Evolutionary conservation across 495 filamentous ascomycete genomes (phyloP).

Genomic region (Neurospora sp.): DNA sequence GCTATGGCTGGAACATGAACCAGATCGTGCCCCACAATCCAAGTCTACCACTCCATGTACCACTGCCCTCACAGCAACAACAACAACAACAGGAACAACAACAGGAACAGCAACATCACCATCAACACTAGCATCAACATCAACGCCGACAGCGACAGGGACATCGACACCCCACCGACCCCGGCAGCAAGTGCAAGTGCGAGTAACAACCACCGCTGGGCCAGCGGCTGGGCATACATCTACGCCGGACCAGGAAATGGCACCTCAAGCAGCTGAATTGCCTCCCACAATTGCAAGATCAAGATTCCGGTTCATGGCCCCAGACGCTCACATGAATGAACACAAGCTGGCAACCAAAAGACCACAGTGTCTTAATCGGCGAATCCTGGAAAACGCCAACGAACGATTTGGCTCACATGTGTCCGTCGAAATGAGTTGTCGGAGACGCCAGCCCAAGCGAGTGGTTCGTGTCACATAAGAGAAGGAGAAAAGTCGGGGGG

Average conservation of each 20-base stretch:
- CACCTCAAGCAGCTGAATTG: not conserved
- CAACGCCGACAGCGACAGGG: not conserved
- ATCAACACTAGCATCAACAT: not conserved
- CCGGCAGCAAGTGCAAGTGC: not conserved
- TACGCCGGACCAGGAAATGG: not conserved
- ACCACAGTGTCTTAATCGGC: not conserved
- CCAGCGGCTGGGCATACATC: not conserved
- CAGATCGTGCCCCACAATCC: not conserved
- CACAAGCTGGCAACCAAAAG: not conserved
- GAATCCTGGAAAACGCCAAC: not conserved
- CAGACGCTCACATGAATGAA: not conserved
- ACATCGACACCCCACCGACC: not conserved
- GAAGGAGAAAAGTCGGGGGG: not conserved
- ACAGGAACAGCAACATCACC: not conserved
- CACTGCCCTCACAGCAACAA: not conserved
- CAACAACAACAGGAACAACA: not conserved
- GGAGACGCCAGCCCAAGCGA: not conserved
- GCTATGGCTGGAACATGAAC: not conserved
- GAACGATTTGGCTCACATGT: not conserved
- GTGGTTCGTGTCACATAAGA: not conserved
- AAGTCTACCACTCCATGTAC: not conserved
- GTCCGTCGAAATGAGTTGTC: not conserved
- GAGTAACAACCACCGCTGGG: not conserved
- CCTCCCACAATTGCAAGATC: not conserved
- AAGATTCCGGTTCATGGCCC: not conserved